Base-by-base conservation (phyloP, 495 filamentous ascomycete species). In the Ascobolus immersus region DNA sequence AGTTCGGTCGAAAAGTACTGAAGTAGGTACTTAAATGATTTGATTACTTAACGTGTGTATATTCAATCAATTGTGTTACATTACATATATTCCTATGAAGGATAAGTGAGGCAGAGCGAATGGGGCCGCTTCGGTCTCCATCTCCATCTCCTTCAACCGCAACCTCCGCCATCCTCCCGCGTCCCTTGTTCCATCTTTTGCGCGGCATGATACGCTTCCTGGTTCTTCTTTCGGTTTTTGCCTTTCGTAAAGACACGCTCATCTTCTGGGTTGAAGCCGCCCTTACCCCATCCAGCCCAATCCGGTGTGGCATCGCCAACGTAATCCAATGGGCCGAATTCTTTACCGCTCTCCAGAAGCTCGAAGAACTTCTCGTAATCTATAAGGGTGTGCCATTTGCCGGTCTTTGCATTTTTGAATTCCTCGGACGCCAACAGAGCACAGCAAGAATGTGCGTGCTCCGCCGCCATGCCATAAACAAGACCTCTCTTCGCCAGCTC, bases 361-460 rank as follows among this genome's bases (percentile, higher is more conserved):
- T 84, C 59, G 47, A 92, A 93, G 61, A 93, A 94, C 34, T 61
- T 67, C 25, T 71, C 65, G 51, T 91, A 94, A 44, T 90, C 73
- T 44, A 94, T 94, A 14, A 72, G 53, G 11, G 84, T 90, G 45
- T 82, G 77, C 84, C 84, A 94, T 52, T 67, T 75, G 0, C 69
- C 73, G 32, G 77, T 60, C 5, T 65, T 56, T 7, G 4, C 28
- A 20, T 58, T 55, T 15, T 56, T 44, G 54, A 92, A 94, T 7
- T 77, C 53, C 28, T 70, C 64, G 39, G 71, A 74, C 1, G 78
- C 84, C 23, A 94, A 59, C 22, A 94, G 57, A 10, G 81, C 69
- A 45, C 84, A 94, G 55, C 84, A 94, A 44, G 76, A 84, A 52
- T 94, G 84, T 9, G 74, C 73, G 49, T 94, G 84, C 55, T 94